Percentiles rank a stretch among this genome's conserved stretches.
Conservation (phyloP, 139 green algal species). For the Diplosphaera chodatii region DNA sequence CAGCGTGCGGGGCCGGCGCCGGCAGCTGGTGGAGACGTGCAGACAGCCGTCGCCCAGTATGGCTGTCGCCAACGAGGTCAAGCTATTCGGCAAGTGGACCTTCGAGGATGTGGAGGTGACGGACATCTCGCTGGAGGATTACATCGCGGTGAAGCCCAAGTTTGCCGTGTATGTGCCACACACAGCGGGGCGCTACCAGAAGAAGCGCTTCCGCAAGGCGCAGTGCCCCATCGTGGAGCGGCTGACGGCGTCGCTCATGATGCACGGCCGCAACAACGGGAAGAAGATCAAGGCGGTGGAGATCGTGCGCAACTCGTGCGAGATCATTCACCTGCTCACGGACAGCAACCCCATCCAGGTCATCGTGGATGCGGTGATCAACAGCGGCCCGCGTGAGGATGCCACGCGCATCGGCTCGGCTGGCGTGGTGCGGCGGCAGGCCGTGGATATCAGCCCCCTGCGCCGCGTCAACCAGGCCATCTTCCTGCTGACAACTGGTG, state of each 20-base stretch:
- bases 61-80: slow-evolving; percentile 49
- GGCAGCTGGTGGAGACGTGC: not conserved
- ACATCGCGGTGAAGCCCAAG: slow-evolving; percentile 97
- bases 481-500: slow-evolving; percentile 90
- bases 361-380: slow-evolving; percentile 98
- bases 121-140: slow-evolving; percentile 98
- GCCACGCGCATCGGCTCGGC: slow-evolving; percentile 96
- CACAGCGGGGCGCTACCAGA: slow-evolving; percentile 96
- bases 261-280: slow-evolving; percentile 99
- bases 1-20: not conserved
- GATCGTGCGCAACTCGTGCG: slow-evolving; percentile 97
- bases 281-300: slow-evolving; percentile 98
- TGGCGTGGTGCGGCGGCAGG: slow-evolving; percentile 93
- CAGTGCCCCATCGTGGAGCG: slow-evolving; percentile 98
- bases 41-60: slow-evolving; percentile 21
- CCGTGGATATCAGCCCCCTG: slow-evolving; percentile 99
- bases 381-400: slow-evolving; percentile 97
- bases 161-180: slow-evolving; percentile 92
- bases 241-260: slow-evolving; percentile 93
- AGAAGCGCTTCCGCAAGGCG: slow-evolving; percentile 98
- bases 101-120: slow-evolving; percentile 96
- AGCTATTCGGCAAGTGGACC: slow-evolving; percentile 96
- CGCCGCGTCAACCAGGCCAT: slow-evolving; percentile 97
- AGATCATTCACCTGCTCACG: slow-evolving; percentile 97
- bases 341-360: slow-evolving; percentile 99